A percentile compares a stretch with the other conserved stretches of the same genome.
Conservation (phyloP, 441 rosid species). For the Viola pubescens region DNA sequence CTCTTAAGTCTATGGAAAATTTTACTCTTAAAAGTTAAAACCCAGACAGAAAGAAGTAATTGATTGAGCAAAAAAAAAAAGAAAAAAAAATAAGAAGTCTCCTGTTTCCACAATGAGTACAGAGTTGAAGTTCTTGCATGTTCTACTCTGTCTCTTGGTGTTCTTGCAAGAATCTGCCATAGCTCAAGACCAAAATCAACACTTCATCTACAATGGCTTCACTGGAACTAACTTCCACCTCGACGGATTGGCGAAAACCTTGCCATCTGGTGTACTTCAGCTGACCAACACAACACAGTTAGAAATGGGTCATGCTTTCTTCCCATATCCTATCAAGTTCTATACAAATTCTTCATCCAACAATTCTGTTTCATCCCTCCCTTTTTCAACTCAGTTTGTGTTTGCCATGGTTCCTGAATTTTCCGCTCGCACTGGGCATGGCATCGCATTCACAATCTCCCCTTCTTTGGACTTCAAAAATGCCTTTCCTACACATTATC, state of each 20-base stretch:
- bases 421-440: constrained; percentile 31
- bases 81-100: too few species aligned
- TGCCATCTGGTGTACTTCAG: constrained; percentile 26
- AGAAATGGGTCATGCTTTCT: constrained; percentile 46
- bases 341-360: constrained; percentile 22
- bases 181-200: constrained; percentile 22
- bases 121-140: constrained; percentile 5
- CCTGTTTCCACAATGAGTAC: constrained; percentile 18
- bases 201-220: constrained; percentile 33
- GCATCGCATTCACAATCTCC: constrained; percentile 48
- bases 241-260: constrained; percentile 34
- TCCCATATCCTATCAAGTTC: constrained; percentile 31
- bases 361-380: constrained; percentile 22
- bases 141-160: constrained; percentile 12
- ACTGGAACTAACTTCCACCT: constrained; percentile 16
- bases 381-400: constrained; percentile 50
- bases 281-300: constrained; percentile 32
- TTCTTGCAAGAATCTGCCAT: constrained; percentile 13
- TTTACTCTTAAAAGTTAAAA: too few species aligned
- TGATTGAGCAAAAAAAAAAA: too few species aligned
- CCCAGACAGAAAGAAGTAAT: too few species aligned
- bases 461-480: constrained; percentile 29
- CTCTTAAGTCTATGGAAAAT: too few species aligned
- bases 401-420: constrained; percentile 39
- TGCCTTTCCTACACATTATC: constrained; percentile 21